phyloP scores from a whole-genome alignment of 768 basidiomycete genomes.

The Lactarius deliciosus region DNA sequence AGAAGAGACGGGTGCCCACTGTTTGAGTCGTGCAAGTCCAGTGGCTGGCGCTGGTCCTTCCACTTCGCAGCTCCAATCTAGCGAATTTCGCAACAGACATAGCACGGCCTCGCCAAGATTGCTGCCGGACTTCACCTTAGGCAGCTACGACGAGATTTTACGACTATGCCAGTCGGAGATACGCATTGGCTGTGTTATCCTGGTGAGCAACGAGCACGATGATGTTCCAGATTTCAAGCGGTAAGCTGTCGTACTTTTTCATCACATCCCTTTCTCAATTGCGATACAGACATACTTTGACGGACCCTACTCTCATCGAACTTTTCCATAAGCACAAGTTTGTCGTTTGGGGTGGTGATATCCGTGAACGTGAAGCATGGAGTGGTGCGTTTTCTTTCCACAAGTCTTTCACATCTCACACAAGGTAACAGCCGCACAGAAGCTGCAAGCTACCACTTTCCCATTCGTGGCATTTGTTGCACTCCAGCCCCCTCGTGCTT shows the following conservation, averaged over 20 bases:
- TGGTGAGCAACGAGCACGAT: slow-evolving; percentile 90
- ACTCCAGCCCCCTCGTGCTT: slow-evolving; percentile 67
- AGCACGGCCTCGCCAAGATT: slow-evolving; percentile 44
- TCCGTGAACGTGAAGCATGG: slow-evolving; percentile 80
- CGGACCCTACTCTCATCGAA: slow-evolving; percentile 67
- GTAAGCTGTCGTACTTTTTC: slow-evolving; percentile 40
- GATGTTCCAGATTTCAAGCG: slow-evolving; percentile 85
- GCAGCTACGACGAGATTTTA: slow-evolving; percentile 80
- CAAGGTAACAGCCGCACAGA: slow-evolving; percentile 52
- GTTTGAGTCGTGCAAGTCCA: slow-evolving; percentile 45
- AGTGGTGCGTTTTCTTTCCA: slow-evolving; percentile 45
- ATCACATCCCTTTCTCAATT: slow-evolving; percentile 4
- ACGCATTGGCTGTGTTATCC: slow-evolving; percentile 73
- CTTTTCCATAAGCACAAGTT: slow-evolving; percentile 71
- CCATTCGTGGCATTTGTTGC: slow-evolving; percentile 93
- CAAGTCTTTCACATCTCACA: slow-evolving; percentile 3
- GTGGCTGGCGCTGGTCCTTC: slow-evolving; percentile 46
- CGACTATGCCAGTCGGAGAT: slow-evolving; percentile 66
- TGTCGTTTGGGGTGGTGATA: slow-evolving; percentile 90
- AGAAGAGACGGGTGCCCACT: slow-evolving; percentile 79
- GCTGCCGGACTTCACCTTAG: slow-evolving; percentile 79
- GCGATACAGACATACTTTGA: slow-evolving; percentile 62
- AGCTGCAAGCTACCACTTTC: slow-evolving; percentile 85
- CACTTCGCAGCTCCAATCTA: slow-evolving; percentile 40
- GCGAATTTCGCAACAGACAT: slow-evolving; percentile 32